Conservation (phyloP, 352 stramenopile genomes). For the Pythium coloratum region DNA sequence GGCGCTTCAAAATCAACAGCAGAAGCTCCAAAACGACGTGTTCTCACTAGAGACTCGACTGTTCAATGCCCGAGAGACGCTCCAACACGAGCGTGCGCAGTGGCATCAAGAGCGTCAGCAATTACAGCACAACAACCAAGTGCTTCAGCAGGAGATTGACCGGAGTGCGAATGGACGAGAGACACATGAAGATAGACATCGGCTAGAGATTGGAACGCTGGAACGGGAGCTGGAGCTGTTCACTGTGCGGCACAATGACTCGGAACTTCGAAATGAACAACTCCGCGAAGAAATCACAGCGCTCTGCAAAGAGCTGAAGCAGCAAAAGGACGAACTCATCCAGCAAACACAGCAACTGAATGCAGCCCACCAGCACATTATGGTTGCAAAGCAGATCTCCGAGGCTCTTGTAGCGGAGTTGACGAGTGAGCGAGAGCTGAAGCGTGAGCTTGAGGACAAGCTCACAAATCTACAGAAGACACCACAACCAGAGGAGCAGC, state of each 20-base stretch:
- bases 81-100: slow-evolving; percentile 34
- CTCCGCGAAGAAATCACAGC: slow-evolving; percentile 23
- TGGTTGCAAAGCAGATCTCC: background rate
- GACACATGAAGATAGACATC: slow-evolving; percentile 3
- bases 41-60: slow-evolving; percentile 48
- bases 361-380: background rate
- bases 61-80: slow-evolving; percentile 32
- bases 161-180: background rate
- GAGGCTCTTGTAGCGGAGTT: background rate
- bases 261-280: slow-evolving; percentile 4
- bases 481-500: background rate
- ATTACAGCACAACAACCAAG: slow-evolving; percentile 20
- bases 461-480: background rate
- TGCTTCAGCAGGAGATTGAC: slow-evolving; percentile 17
- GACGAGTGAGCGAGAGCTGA: background rate
- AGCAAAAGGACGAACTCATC: slow-evolving; percentile 5
- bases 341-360: background rate
- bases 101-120: slow-evolving; percentile 37
- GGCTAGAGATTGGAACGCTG: background rate
- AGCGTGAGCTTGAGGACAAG: background rate
- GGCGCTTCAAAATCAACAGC: slow-evolving; percentile 35
- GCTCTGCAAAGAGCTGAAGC: slow-evolving; percentile 24
- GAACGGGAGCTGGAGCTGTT: slow-evolving; percentile 16
- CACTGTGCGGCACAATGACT: background rate
- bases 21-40: slow-evolving; percentile 58